Percentiles rank a stretch among this genome's conserved stretches.
These are phyloP conservation scores for Pterocarpus macrocarpus DNA, from an alignment of 306 rosid species.

Conservation along the genomic window DNA sequence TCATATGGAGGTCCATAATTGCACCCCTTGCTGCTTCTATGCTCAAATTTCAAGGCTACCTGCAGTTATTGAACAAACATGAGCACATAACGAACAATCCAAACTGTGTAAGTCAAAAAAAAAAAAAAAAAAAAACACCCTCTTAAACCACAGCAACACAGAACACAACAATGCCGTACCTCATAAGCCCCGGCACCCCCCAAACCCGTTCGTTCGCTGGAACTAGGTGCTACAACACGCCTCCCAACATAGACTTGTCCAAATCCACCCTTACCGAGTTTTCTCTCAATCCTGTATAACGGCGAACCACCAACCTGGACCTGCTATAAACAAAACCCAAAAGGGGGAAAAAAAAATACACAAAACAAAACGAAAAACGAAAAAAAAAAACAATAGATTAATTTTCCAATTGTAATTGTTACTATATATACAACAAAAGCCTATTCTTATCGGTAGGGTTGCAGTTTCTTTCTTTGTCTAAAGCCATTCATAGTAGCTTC, in stretches of 20 bases:
- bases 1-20: constrained; percentile 92
- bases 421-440: not conserved
- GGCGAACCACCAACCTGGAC: constrained; percentile 97
- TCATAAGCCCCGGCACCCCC: constrained; percentile 71
- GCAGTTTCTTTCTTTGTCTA: not conserved
- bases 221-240: constrained; percentile 60
- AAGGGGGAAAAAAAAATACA: not conserved
- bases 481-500: not conserved
- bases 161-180: constrained; percentile 53
- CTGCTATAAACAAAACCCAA: constrained; percentile 55
- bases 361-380: no score
- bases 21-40: constrained; percentile 94
- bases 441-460: not conserved
- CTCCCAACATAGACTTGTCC: constrained; percentile 96
- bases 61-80: constrained; percentile 39
- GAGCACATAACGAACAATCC: not conserved
- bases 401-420: not conserved
- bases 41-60: constrained; percentile 99
- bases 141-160: not conserved
- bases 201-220: constrained; percentile 67
- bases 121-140: not conserved
- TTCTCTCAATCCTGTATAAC: constrained; percentile 69
- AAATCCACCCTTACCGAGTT: constrained; percentile 96
- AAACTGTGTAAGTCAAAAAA: not conserved
- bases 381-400: constrained; percentile 12